Evolutionary conservation across 1,284 basidiomycete genomes (phyloP).

Genomic region (Wolfiporia cocos): DNA sequence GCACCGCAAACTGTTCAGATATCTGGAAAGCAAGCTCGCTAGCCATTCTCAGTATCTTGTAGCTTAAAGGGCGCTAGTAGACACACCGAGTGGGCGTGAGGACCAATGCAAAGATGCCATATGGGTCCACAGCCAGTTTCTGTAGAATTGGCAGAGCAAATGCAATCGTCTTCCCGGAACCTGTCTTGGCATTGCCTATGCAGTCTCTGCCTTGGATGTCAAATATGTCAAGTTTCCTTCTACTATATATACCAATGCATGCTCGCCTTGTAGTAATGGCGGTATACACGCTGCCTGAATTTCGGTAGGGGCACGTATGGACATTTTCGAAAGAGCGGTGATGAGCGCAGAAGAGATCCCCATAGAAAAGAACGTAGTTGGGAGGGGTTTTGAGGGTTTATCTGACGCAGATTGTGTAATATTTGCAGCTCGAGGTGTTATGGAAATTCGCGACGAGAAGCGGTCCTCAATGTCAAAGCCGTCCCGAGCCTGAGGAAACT

Average conservation of each 20-base stretch:
- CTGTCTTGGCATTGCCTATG: conserved; percentile 97
- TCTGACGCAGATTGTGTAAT: conserved; percentile 2
- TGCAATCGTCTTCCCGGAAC: conserved; percentile 96
- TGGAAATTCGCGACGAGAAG: conserved; percentile 21
- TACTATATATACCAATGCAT: not conserved
- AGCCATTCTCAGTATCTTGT: not conserved
- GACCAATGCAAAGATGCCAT: conserved; percentile 90
- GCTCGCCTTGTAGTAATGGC: conserved; percentile 73
- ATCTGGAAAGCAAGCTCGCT: conserved; percentile 98
- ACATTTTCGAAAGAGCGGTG: conserved; percentile 72
- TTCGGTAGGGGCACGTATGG: conserved; percentile 82
- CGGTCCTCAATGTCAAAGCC: conserved; percentile 8
- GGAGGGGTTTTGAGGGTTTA: conserved; percentile 10
- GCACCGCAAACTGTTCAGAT: conserved; percentile 90
- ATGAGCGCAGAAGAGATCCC: conserved; percentile 74
- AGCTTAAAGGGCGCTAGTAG: not conserved
- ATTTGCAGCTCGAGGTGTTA: conserved; percentile 14
- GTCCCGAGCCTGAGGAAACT: not conserved
- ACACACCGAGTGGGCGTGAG: conserved; percentile 88
- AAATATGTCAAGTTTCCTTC: conserved; percentile 13
- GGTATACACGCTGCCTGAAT: conserved; percentile 92
- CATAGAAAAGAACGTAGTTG: conserved; percentile 58
- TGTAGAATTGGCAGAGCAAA: conserved; percentile 96
- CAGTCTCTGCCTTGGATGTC: conserved; percentile 73
- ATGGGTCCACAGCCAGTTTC: conserved; percentile 82